Conservation (phyloP, 805 yeast genomes). For the Yarrowia deformans region DNA sequence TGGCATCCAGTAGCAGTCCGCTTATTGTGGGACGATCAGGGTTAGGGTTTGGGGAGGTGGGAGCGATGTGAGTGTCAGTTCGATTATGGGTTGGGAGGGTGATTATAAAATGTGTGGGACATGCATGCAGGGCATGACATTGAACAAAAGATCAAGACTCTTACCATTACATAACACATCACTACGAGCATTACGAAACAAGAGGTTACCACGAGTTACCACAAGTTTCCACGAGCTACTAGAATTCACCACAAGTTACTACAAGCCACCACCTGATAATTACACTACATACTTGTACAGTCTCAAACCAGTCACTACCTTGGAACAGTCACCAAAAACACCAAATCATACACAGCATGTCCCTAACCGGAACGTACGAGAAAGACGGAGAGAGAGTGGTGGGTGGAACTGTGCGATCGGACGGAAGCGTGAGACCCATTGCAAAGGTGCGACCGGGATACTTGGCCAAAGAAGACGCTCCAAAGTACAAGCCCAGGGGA, state of each 20-base stretch:
- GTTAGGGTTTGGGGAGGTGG: not conserved
- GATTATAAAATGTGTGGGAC: too few relatives aligned
- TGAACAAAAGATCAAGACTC: too few relatives aligned
- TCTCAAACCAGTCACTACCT: too few relatives aligned
- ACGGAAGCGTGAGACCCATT: slow-evolving; percentile 45
- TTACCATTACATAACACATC: too few relatives aligned
- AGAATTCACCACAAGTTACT: too few relatives aligned
- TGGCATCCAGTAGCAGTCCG: not conserved
- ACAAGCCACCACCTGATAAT: too few relatives aligned
- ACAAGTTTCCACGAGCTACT: too few relatives aligned
- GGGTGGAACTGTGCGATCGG: slow-evolving; percentile 43
- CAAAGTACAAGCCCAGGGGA: slow-evolving; percentile 35
- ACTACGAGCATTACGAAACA: too few relatives aligned
- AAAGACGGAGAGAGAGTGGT: slow-evolving; percentile 40
- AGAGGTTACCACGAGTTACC: too few relatives aligned
- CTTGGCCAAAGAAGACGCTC: slow-evolving; percentile 45
- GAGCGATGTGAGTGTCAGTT: not conserved
- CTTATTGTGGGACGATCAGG: slow-evolving; percentile 10
- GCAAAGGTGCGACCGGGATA: slow-evolving; percentile 46
- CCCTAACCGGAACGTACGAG: slow-evolving; percentile 22
- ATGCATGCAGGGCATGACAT: too few relatives aligned
- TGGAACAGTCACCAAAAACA: too few relatives aligned
- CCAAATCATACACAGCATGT: not conserved
- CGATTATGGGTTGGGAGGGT: not conserved
- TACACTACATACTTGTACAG: too few relatives aligned